A percentile compares a stretch with the other conserved stretches of the same genome.
Conservation (phyloP, 257 asterid species). For the Gentiana macrophylla region DNA sequence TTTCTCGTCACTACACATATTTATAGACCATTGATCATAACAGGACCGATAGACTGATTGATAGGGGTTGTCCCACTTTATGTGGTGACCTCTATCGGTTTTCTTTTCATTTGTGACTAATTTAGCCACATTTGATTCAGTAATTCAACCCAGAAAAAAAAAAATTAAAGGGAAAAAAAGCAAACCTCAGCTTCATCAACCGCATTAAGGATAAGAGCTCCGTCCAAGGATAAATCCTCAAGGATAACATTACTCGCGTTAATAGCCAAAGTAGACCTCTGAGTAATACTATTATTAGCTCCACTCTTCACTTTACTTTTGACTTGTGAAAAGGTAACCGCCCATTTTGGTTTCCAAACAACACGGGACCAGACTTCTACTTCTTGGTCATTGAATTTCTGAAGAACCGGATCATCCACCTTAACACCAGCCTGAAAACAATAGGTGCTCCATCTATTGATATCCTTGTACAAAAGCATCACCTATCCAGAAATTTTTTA, state of each 20-base stretch:
- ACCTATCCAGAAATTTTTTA: too few relatives aligned
- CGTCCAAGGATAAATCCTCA: constrained; percentile 73
- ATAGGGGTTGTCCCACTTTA: too few relatives aligned
- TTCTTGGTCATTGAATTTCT: constrained; percentile 70
- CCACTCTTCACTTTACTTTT: constrained; percentile 45
- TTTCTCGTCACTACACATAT: too few relatives aligned
- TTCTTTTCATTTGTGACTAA: not conserved
- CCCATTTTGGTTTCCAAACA: constrained; percentile 95
- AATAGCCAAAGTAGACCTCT: constrained; percentile 60
- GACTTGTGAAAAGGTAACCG: constrained; percentile 67
- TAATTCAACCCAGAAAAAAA: too few relatives aligned
- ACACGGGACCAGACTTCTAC: constrained; percentile 96
- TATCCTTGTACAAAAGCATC: not conserved
- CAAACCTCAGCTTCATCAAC: constrained; percentile 76
- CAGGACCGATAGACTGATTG: too few relatives aligned
- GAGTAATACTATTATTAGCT: constrained; percentile 44
- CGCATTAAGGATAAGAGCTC: constrained; percentile 67
- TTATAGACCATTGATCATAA: too few relatives aligned
- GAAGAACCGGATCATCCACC: constrained; percentile 55
- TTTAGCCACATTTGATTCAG: not conserved
- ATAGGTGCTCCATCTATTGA: constrained; percentile 6
- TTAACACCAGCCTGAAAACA: constrained; percentile 72
- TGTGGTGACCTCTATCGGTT: too few relatives aligned
- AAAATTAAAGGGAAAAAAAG: too few relatives aligned
- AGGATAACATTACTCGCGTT: constrained; percentile 53